Percentiles rank a stretch among this genome's conserved stretches.
These are phyloP conservation scores for Suhomyces kilbournensis DNA, from an alignment of 805 yeast genomes.

Conservation along the genomic window DNA sequence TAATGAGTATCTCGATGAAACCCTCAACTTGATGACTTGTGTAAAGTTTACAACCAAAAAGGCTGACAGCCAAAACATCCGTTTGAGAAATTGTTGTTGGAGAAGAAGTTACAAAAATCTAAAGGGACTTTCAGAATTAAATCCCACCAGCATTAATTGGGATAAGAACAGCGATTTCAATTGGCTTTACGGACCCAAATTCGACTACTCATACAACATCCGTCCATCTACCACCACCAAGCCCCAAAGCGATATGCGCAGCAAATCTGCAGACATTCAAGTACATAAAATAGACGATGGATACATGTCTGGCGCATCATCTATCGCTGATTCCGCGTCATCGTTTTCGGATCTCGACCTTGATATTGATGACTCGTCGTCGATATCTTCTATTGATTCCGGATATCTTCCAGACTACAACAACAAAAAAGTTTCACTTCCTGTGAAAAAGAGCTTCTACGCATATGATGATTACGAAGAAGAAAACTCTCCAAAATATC, in stretches of 20 bases:
- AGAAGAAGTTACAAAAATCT: slow-evolving; percentile 36
- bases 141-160: slow-evolving; percentile 52
- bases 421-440: slow-evolving; percentile 4
- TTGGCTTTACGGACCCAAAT: slow-evolving; percentile 52
- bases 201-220: slow-evolving; percentile 1
- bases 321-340: slow-evolving; percentile 6
- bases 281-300: slow-evolving; percentile 12
- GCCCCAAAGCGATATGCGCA: not conserved
- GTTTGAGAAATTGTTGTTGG: slow-evolving; percentile 38
- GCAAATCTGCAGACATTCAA: not conserved
- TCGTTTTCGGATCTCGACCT: slow-evolving; percentile 2
- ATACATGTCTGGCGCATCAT: slow-evolving; percentile 2
- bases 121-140: slow-evolving; percentile 24
- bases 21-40: slow-evolving; percentile 18
- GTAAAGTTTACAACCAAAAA: slow-evolving; percentile 6
- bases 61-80: slow-evolving; percentile 2
- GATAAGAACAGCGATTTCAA: slow-evolving; percentile 52
- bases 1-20: slow-evolving; percentile 8
- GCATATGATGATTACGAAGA: slow-evolving; percentile 3
- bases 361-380: slow-evolving; percentile 10
- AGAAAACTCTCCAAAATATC: slow-evolving; percentile 4
- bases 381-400: slow-evolving; percentile 13
- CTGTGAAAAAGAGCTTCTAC: not conserved
- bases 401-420: slow-evolving; percentile 13
- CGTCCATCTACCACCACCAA: not conserved